Base-by-base conservation (phyloP, 768 basidiomycete species). In the Mycena filopes region DNA sequence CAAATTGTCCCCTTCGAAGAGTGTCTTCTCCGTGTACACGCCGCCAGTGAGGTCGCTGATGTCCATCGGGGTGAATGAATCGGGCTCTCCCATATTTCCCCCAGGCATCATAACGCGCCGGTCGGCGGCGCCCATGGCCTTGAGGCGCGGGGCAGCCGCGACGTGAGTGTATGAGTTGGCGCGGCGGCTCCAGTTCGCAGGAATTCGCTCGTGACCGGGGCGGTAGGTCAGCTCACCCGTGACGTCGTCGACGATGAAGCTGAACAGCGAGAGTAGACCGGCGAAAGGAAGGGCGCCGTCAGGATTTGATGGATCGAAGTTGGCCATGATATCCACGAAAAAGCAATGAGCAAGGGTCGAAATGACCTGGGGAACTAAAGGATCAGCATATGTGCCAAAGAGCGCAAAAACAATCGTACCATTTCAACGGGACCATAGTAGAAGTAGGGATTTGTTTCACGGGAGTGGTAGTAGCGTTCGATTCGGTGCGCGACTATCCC, bases 171-270 rank as follows among this genome's bases (percentile, higher is more conserved):
- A 48, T 2, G 38, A 20, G 2, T 16, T 11, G 3, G 48, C 38
- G 18, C 47, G 57, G 21, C 57, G 57, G 57, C 29, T 29, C 57
- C 57, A 59, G 25, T 48, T 41, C n/a, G 15, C 38, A 0, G 57
- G 57, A 23, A 59, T 59, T 15, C 33, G 57, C n/a, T 59, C 57
- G n/a, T 40, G 21, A 38, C 57, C 47, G 38, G 7, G 47, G 15
- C 4, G 21, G 38, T 59, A 49, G 12, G 2, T 3, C 15, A 58
- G 18, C 21, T 18, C 12, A 12, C 43, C 33, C n/a, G n/a, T 36
- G 36, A 15, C 11, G 21, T 29, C 29, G 43, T 45, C 43, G 4
- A 25, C 8, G 21, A n/a, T 40, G 42, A 43, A 31, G n/a, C 28
- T 41, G 26, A 43, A 59, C 29, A 59, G 11, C 11, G 38, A 13